A percentile compares a stretch with the other conserved stretches of the same genome.
Conservation (phyloP, 1,284 basidiomycete genomes). For the Serendipita sp. region DNA sequence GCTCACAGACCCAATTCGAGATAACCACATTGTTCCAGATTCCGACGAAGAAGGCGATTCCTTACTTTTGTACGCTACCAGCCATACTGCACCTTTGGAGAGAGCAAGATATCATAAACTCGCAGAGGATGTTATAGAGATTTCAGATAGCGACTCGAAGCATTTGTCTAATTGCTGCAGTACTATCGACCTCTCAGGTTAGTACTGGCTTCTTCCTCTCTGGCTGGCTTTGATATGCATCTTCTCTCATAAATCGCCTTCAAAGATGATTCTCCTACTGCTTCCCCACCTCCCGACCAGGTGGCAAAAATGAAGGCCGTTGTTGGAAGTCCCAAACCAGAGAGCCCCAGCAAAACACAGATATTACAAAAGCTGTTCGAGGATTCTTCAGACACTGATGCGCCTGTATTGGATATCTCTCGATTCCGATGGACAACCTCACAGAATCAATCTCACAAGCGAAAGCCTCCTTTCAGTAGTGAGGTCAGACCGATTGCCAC, state of each 20-base stretch:
- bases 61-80: neutral
- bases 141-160: neutral
- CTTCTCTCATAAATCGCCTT: neutral
- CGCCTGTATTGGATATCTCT: neutral
- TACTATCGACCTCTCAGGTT: neutral
- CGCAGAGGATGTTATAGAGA: neutral
- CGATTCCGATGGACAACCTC: neutral
- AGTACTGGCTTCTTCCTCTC: neutral
- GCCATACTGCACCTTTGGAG: neutral
- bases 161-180: neutral
- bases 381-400: neutral
- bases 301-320: neutral
- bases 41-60: neutral
- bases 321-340: neutral
- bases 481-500: neutral
- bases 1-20: neutral
- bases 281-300: neutral
- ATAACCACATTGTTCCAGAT: neutral
- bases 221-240: neutral
- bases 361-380: no score
- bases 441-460: neutral
- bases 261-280: neutral
- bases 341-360: neutral
- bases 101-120: neutral
- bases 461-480: neutral